Evolutionary conservation across 371 early-diverging fungal species (phyloP).

Genomic region (Rhizopus stolonifer): DNA sequence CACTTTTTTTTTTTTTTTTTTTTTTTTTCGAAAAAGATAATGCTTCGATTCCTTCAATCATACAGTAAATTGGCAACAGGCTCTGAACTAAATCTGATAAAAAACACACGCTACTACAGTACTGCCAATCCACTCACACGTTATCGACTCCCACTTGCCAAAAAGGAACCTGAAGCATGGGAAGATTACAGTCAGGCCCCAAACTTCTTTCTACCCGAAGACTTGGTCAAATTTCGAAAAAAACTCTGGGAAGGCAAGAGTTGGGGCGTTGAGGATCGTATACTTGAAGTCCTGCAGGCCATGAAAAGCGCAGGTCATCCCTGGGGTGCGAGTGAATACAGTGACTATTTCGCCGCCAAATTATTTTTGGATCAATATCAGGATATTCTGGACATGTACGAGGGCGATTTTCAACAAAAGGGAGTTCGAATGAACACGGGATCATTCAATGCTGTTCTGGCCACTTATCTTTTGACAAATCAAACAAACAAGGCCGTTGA

Average conservation of each 20-base stretch:
- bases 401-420: conserved; percentile 10
- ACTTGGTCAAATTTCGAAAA: conserved; percentile 32
- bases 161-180: background rate
- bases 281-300: conserved; percentile 35
- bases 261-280: conserved; percentile 41
- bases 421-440: conserved; percentile 18
- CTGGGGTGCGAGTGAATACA: conserved; percentile 42
- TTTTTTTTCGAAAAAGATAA: background rate
- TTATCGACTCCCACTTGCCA: background rate
- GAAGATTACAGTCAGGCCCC: background rate
- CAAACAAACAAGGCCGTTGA: conserved; percentile 29
- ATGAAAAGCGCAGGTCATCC: conserved; percentile 31
- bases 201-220: conserved; percentile 22
- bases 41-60: background rate
- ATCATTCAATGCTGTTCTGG: conserved; percentile 43
- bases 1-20: too few relatives aligned
- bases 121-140: background rate
- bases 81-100: background rate
- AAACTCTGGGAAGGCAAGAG: conserved; percentile 26
- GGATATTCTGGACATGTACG: conserved; percentile 33
- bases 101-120: background rate
- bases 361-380: conserved; percentile 36
- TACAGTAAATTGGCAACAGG: background rate
- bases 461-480: conserved; percentile 36
- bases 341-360: conserved; percentile 44